These are phyloP conservation scores for Pulveroboletus sp. DNA, from an alignment of 768 basidiomycete species.

Conservation along the genomic window DNA sequence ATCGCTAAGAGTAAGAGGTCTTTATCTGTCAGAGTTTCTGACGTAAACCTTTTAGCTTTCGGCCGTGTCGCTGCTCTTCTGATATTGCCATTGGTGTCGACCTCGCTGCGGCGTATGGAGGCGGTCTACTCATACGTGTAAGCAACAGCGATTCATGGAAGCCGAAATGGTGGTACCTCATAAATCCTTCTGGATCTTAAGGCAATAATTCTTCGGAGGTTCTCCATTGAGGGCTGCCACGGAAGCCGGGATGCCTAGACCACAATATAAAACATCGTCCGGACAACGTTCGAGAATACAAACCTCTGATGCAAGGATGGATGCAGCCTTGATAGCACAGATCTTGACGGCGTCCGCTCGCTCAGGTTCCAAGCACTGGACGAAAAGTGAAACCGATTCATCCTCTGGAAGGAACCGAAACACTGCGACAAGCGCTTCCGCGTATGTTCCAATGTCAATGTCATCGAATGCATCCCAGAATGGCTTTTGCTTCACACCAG, in stretches of 20 bases:
- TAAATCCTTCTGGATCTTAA: slow-evolving; percentile 53
- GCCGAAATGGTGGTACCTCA: slow-evolving; percentile 38
- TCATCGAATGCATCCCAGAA: slow-evolving; percentile 73
- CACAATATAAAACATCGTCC: slow-evolving; percentile 8
- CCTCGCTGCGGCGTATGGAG: slow-evolving; percentile 54
- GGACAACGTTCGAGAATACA: slow-evolving; percentile 8
- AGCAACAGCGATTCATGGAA: slow-evolving; percentile 5
- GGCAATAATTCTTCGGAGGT: slow-evolving; percentile 43
- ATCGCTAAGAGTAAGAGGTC: slow-evolving; percentile 69
- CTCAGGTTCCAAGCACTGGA: slow-evolving; percentile 66
- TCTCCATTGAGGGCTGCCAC: slow-evolving; percentile 53
- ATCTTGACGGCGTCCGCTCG: slow-evolving; percentile 80
- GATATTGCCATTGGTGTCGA: slow-evolving; percentile 52
- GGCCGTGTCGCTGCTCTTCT: slow-evolving; percentile 56
- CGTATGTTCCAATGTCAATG: slow-evolving; percentile 71
- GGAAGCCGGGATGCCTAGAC: slow-evolving; percentile 48
- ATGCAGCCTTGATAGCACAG: slow-evolving; percentile 66
- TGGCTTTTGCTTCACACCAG: slow-evolving; percentile 43
- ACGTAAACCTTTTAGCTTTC: slow-evolving; percentile 52
- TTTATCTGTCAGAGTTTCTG: slow-evolving; percentile 59
- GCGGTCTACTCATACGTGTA: slow-evolving; percentile 37
- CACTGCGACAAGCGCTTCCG: slow-evolving; percentile 67
- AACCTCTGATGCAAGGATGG: slow-evolving; percentile 68
- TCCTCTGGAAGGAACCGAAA: slow-evolving; percentile 66
- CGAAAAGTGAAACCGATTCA: slow-evolving; percentile 58